Conservation (phyloP, 2,329 filamentous ascomycete genomes). For the Hypocrella siamensis region DNA sequence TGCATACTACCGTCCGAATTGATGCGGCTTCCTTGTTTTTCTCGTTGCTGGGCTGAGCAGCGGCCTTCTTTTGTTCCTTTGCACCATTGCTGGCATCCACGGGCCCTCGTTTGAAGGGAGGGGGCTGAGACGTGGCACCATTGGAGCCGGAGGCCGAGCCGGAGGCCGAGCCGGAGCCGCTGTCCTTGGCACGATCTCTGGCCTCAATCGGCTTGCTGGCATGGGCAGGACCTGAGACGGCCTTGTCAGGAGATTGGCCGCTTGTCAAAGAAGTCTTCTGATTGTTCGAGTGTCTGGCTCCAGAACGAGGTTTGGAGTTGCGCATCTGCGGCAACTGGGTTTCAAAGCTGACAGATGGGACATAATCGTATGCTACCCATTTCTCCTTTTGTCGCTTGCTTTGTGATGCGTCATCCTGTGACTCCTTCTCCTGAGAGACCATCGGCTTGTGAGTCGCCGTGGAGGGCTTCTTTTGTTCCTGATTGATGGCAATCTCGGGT, state of each 20-base stretch:
- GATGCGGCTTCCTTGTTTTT: constrained; percentile 23
- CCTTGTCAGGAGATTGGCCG: constrained; percentile 22
- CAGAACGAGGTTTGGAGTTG: constrained; percentile 33
- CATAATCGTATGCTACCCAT: constrained; percentile 73
- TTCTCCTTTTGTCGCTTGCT: constrained; percentile 56
- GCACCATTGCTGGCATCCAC: constrained; percentile 19
- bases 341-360: constrained; percentile 72
- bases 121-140: constrained; percentile 19
- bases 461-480: constrained; percentile 54
- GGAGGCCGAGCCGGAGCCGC: no score
- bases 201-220: constrained; percentile 17
- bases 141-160: no score
- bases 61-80: constrained; percentile 31
- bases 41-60: constrained; percentile 17
- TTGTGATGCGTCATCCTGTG: constrained; percentile 31
- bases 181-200: constrained; percentile 21
- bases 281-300: constrained; percentile 25
- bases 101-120: constrained; percentile 27
- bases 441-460: constrained; percentile 34
- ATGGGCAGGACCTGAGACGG: constrained; percentile 11
- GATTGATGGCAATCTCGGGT: constrained; percentile 55
- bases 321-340: constrained; percentile 53
- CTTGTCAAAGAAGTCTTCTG: constrained; percentile 18
- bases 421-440: constrained; percentile 47
- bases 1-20: constrained; percentile 18